Evolutionary conservation across 1,284 basidiomycete species (phyloP), one percentile per base, ranked within the genome.

Genomic region (Leccinum pallidistipes): DNA sequence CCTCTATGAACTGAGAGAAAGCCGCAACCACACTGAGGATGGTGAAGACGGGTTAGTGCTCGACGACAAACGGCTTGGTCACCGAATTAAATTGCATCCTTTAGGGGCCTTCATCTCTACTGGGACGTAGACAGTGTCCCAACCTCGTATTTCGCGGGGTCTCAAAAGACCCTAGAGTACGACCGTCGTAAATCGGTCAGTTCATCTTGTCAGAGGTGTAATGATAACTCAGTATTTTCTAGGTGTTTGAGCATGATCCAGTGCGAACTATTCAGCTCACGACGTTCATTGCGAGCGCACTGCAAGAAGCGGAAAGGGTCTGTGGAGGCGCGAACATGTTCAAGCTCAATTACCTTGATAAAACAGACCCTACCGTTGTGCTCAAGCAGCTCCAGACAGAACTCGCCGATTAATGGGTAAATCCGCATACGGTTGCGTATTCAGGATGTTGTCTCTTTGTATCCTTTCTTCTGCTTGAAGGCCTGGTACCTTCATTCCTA

Each of bases 1-100:
- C 5, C 89, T 96, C 50, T 91, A 89, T 11, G 94, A 96, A 73
- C 80, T 95, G 59, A 91, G 87, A 69, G 92, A 95, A 73, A 86
- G 86, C 1, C 77, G 58, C 53, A 73, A 82, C 59, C 71, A 73
- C 62, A 74, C 73, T 24, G 75, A 78, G 6, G 76, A 78, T 45
- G 74, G 76, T n/a, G 78, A 79, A 61, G 78, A 78, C 58, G 64
- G 70, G 65, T 71, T 16, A 57, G 64, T 64, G 32, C 32, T 55
- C 5, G 29, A 38, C 14, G 31, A 38, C 4, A 31, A 36, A 16
- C 3, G 51, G 0, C 12, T 47, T 58, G 7, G 18, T 36, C 40
- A 11, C 59, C 36, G 54, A 43, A 64, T 31, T 16, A 16, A 27
- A 21, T 56, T 16, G 16, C 12, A 18, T 65, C 12, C 18, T 58